Evolutionary conservation across 2,329 filamentous ascomycete genomes (phyloP).

Genomic region (Hawksworthiomyces lignivorus): DNA sequence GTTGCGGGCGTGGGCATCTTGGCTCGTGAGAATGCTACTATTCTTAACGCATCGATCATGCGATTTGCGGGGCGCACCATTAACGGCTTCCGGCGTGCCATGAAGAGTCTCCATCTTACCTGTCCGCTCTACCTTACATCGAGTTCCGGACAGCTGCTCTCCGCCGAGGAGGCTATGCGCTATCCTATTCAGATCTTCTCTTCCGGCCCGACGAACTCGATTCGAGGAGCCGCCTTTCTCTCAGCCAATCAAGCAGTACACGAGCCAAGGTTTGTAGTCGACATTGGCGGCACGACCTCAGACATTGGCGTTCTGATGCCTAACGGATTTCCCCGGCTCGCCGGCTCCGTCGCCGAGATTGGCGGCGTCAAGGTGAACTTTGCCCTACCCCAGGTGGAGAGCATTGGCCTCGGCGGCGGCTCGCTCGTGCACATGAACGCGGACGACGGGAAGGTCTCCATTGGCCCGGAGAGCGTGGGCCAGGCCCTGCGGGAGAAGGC

Average conservation of each 20-base stretch:
- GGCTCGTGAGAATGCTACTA: conserved; percentile 45
- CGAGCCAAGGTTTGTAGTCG: conserved; percentile 47
- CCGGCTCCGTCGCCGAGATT: conserved; percentile 53
- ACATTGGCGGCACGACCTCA: conserved; percentile 59
- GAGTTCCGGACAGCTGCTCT: conserved; percentile 41
- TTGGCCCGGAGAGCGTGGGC: conserved; percentile 21
- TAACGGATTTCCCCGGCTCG: conserved; percentile 56
- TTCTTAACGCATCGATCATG: conserved; percentile 44
- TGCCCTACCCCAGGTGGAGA: conserved; percentile 49
- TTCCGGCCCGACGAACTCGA: conserved; percentile 26
- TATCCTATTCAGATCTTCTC: conserved; percentile 40
- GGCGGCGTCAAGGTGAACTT: conserved; percentile 57
- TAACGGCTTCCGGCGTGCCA: conserved; percentile 35
- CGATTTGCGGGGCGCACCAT: conserved; percentile 39
- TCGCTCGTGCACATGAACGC: conserved; percentile 39
- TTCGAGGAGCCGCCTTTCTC: conserved; percentile 42
- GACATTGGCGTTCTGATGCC: conserved; percentile 54
- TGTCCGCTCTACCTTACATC: conserved; percentile 39
- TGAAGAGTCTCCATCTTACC: conserved; percentile 30
- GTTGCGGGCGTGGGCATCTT: conserved; percentile 30
- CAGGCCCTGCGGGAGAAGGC: conserved; percentile 44
- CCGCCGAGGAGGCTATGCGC: conserved; percentile 31
- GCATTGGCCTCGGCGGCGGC: conserved; percentile 51
- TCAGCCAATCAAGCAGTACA: conserved; percentile 6
- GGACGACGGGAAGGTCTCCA: conserved; percentile 33